Base-by-base conservation (phyloP, 2,329 filamentous ascomycete species). In the Macroventuria anomochaeta region DNA sequence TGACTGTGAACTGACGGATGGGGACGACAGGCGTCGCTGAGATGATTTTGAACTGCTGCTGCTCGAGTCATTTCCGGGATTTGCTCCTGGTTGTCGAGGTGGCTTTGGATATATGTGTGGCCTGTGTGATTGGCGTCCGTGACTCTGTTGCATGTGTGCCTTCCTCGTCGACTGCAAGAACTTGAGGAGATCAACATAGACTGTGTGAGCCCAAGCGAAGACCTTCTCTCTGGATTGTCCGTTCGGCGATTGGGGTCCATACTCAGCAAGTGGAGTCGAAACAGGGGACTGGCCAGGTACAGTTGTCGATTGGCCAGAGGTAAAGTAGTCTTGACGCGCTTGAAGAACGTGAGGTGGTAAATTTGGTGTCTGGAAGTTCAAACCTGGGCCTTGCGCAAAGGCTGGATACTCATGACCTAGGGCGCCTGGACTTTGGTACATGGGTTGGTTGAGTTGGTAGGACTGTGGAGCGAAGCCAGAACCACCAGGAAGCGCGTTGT, bases 101-200 rank as follows among this genome's bases (percentile, higher is more conserved):
- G 85, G 85, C 62, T 82, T 85, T 0, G 85, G 85, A 51, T 84
- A 87, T 43, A 87, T 85, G 54, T 79, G 81, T 3, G 83, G 83
- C 61, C 84, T 81, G 36, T 77, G 64, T 20, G 76, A 57, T 32
- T 78, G 77, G 18, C 77, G 74, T 20, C 75, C 75, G 48, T 78
- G 76, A 7, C 69, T 64, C 50, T 80, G 53, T 8, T 76, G 71
- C 23, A 74, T 66, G 51, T 72, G 73, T 23, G 70, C 65, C 41
- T 76, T 78, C 15, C 77, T 68, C 3, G 76, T 78, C 21, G 77
- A 76, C 53, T 81, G 78, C 5, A 81, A 71, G 62, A 75, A 80
- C 36, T 71, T 79, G 37, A 81, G 71, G 13, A 81, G 72, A 47
- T 81, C 78, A 34, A 80, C 72, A 55, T 81, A 82, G 20, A 79